Base-by-base conservation (phyloP, 345 rosid species). In the Excoecaria agallocha region DNA sequence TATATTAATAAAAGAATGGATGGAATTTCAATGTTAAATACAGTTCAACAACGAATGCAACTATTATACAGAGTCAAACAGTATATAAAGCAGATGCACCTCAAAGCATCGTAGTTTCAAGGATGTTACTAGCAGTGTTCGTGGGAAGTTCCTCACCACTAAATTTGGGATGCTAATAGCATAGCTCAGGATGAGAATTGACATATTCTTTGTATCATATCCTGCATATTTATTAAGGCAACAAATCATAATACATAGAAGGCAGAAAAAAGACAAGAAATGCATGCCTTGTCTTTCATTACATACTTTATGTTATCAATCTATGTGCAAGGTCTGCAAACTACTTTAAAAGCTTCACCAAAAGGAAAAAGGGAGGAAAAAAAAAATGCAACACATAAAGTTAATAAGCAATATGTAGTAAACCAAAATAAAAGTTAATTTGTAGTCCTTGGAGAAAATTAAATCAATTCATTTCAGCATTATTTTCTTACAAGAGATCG, bases 101-200 rank as follows among this genome's bases (percentile, higher is more conserved):
- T 75, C 68, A 76, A 38, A 74, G 70, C 72, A 85, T 66, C 61
- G 71, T 49, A 69, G 85, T 77, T 75, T 54, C 66, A 58, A 71
- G 78, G 79, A 82, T 50, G 72, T 85, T 82, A 82, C 69, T 87
- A 83, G 84, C 74, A 87, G 43, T 76, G 80, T 71, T 82, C 84
- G 83, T 78, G 84, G 84, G 73, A 90, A 82, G 85, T 85, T 81
- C 82, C 91, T 90, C 88, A 95, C 99, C 89, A 52, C 76, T 78
- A 77, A 80, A 83, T 91, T 86, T 77, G 92, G 90, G 84, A 77
- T 69, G 81, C 84, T 76, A 74, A 86, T 78, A 68, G 78, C 83
- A 76, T 87, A 95, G 74, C 74, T 58, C 75, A 82, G 85, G 59
- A 93, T 88, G 82, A 93, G 84, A 72, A 76, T 74, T 17, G 99